These are phyloP conservation scores for Tetrahymena malaccensis DNA, from an alignment of 73 alveolate genomes.

Conservation along the genomic window DNA sequence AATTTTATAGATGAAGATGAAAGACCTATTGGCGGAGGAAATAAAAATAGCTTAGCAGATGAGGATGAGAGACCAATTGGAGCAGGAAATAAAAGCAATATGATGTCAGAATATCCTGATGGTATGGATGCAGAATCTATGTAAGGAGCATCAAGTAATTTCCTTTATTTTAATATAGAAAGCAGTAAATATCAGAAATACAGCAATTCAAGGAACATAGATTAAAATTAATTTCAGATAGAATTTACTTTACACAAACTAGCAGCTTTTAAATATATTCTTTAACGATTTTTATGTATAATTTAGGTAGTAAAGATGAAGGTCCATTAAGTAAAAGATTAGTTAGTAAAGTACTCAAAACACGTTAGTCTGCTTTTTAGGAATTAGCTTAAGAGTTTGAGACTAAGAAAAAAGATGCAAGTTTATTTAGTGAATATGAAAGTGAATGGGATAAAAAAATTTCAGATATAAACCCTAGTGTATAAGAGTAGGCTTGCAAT, in stretches of 20 bases:
- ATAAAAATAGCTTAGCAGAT: not conserved
- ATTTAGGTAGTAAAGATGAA: slow-evolving; percentile 3
- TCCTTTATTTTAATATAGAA: not conserved
- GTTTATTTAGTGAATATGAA: slow-evolving; percentile 33
- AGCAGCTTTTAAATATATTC: not conserved
- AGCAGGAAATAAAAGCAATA: not conserved
- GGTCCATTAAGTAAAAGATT: slow-evolving; percentile 46
- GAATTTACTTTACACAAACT: not conserved
- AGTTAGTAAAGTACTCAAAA: slow-evolving; percentile 43
- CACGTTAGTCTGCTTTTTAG: slow-evolving; percentile 50
- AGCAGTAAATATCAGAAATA: not conserved
- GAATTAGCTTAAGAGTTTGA: slow-evolving; percentile 47
- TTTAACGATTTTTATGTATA: not conserved
- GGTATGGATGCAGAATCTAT: not conserved
- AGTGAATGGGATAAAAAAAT: slow-evolving; percentile 50
- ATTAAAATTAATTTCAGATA: too few relatives aligned
- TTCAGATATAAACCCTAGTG: slow-evolving; percentile 65
- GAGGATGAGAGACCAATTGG: not conserved
- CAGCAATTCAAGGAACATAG: not conserved
- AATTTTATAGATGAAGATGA: not conserved
- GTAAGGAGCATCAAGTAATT: not conserved
- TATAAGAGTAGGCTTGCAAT: slow-evolving; percentile 60
- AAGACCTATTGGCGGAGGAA: not conserved
- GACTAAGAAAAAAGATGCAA: slow-evolving; percentile 12
- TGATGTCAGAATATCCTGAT: not conserved